Evolutionary conservation across 108 stramenopile genomes (phyloP), one percentile per base, ranked within the genome.

Genomic region (Pseudonitzschia pungens): DNA sequence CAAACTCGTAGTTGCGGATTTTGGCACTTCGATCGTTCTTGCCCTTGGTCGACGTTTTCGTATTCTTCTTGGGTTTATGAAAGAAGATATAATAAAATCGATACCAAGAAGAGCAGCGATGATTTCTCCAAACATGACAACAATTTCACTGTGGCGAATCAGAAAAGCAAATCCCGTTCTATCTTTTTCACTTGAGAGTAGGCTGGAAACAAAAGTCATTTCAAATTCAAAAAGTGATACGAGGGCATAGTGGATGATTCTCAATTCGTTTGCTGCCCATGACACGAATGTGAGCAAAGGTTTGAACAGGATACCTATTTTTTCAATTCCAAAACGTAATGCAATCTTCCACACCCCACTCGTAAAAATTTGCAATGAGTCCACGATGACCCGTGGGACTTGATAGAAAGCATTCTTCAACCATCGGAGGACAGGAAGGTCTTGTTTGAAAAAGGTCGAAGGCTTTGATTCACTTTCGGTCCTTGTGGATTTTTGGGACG

Each of bases 31-130:
- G 16, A 72, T 58, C 5, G 74, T 28, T 36, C 31, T 33, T 36
- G 67, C 22, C n/a, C 22, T 20, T 36, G 53, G 66, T 3, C 54
- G 54, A 2, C 55, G 27, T 68, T 59, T 75, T 41, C 60, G 45
- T 44, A n/a, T 6, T 40, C 28, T 33, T 20, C 27, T 45, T 29
- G 43, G 57, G 22, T 12, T 40, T 42, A 27, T 32, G 69, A 69
- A 15, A 15, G 68, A 52, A n/a, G 68, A 63, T 33, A 76, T 11
- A n/a, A 68, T 31, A n/a, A 76, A 60, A 28, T 76, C 75, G 32
- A 76, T 10, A 15, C 41, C 18, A 24, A 76, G 48, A 26, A 76
- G 59, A 9, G 55, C 68, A 60, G 60, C 43, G 21, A 63, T 31
- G 24, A 50, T 68, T 26, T 76, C 68, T 22, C 68, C 26, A n/a